These are phyloP conservation scores for Fusarium nisikadoi DNA, from an alignment of 2,329 filamentous ascomycete genomes.

Conservation along the genomic window DNA sequence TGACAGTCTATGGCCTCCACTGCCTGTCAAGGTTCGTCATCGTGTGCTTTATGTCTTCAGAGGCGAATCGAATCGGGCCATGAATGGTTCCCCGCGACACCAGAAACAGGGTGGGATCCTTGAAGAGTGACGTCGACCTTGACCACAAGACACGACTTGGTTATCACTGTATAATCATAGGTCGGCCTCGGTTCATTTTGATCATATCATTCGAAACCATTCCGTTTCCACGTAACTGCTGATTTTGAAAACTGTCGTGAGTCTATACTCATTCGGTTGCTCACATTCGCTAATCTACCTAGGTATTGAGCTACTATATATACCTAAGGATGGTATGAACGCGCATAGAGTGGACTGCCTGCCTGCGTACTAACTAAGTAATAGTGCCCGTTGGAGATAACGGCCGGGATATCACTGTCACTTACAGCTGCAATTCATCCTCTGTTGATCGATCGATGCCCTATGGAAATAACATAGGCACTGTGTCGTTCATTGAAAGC, in stretches of 20 bases:
- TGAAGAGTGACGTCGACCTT: constrained; percentile 41
- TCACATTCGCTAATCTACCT: not conserved
- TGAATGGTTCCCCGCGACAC: constrained; percentile 32
- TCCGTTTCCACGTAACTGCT: not conserved
- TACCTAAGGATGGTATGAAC: not conserved
- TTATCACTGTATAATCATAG: not conserved
- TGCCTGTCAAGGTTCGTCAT: constrained; percentile 36
- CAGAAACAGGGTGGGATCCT: constrained; percentile 42
- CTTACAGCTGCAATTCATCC: not conserved
- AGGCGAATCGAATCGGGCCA: constrained; percentile 39
- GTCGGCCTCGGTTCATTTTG: constrained; percentile 8
- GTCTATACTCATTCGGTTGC: not conserved
- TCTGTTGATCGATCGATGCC: not conserved
- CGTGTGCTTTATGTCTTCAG: constrained; percentile 28
- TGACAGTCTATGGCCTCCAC: constrained; percentile 3
- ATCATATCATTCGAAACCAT: not conserved
- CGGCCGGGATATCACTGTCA: not conserved
- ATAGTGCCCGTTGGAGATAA: constrained; percentile 8
- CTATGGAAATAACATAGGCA: not conserved
- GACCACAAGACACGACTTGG: not conserved
- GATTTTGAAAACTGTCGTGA: not conserved
- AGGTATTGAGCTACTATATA: not conserved
- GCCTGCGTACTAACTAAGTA: not conserved
- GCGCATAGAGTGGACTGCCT: not conserved
- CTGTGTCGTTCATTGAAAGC: not conserved